These are phyloP conservation scores for Xylaria sp. DNA, from an alignment of 2,329 filamentous ascomycete genomes.

Conservation along the genomic window DNA sequence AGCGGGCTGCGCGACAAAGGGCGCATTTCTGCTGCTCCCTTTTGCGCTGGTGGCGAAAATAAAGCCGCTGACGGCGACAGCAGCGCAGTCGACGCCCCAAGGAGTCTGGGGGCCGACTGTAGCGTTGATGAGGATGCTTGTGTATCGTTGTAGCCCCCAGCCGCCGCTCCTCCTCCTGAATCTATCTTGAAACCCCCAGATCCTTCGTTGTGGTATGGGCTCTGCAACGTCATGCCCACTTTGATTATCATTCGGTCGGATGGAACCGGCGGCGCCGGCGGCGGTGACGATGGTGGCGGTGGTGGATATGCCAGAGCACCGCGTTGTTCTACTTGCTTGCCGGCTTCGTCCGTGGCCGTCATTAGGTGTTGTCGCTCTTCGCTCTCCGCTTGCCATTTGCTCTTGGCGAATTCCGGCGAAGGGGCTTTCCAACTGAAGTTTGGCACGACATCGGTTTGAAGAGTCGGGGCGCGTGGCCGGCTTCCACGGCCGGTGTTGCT, in stretches of 20 bases:
- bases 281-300: conserved; percentile 12
- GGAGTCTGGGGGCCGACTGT: conserved; percentile 3
- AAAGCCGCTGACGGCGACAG: not conserved
- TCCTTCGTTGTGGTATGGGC: not conserved
- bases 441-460: not conserved
- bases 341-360: not conserved
- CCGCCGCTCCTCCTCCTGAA: not conserved
- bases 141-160: conserved; percentile 6
- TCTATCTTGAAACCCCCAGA: not conserved
- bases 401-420: conserved; percentile 1
- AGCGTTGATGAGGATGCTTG: not conserved
- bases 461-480: conserved; percentile 2
- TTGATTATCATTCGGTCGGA: conserved; percentile 32
- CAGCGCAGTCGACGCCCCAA: not conserved
- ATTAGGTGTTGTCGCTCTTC: not conserved
- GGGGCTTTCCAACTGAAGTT: not conserved
- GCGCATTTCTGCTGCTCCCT: conserved; percentile 3
- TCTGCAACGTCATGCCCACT: conserved; percentile 21
- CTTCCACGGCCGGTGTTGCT: not conserved
- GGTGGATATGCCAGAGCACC: conserved; percentile 1
- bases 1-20: conserved; percentile 6
- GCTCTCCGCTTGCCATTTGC: not conserved
- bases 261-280: conserved; percentile 10
- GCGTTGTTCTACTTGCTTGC: not conserved
- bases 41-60: conserved; percentile 2